Evolutionary conservation across 2,329 filamentous ascomycete genomes (phyloP), one percentile per base, ranked within the genome.

Genomic region (Hypoxylon sp.): DNA sequence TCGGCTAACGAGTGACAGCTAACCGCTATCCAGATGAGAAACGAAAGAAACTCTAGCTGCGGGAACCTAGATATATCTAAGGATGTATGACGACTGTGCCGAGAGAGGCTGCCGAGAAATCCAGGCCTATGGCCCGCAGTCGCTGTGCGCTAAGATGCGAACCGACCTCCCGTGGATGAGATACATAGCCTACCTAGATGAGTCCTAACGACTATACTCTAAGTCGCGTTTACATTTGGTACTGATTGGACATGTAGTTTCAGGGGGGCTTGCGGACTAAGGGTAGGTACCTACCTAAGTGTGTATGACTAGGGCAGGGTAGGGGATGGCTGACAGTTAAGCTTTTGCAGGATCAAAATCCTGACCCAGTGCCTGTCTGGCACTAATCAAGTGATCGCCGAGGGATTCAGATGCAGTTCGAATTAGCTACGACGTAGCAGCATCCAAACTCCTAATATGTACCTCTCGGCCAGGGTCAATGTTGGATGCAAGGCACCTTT

Each of bases 261-360:
- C 63, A 65, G 66, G 66, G 66, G 66, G 69, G 63, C 32, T 63
- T 67, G 66, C 60, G 62, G 69, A 69, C 61, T 53, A 59, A 58
- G 47, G 55, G 44, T 60, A n/a, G n/a, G n/a, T n/a, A n/a, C n/a
- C n/a, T n/a, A 27, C 24, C 24, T 27, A 27, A 5, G 24, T 27
- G 5, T 27, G 24, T 27, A 6, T 37, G 42, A 67, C 57, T 27
- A 53, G 46, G 50, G 54, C 32, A 47, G 51, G 47, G 50, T 35
- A 46, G 37, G 24, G 17, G 50, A 62, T 53, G 47, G 55, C 55
- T 67, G 48, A 68, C 53, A 47, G 39, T 65, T 62, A 62, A 68
- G 58, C 61, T 65, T 44, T 70, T 17, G 65, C 29, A 68, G 68
- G 65, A 68, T 63, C 6, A 2, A 54, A 53, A 64, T 65, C 57